These are phyloP conservation scores for Berkeleyomyces basicola DNA, from an alignment of 2,329 filamentous ascomycete species.

Conservation along the genomic window DNA sequence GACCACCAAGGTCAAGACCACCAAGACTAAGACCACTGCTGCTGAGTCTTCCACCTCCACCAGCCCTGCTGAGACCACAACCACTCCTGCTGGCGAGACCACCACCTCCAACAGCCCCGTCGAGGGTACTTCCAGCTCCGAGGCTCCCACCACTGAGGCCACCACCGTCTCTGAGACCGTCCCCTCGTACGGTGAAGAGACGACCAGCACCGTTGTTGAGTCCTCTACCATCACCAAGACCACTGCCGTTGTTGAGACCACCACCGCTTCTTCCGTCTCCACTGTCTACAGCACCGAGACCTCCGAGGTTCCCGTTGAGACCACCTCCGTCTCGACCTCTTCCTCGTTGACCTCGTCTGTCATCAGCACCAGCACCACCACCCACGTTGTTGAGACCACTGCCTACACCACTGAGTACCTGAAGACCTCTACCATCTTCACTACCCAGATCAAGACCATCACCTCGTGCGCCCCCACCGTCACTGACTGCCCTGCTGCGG, in stretches of 20 bases:
- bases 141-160: constrained; percentile 16
- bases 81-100: neutral
- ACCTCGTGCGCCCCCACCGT: constrained; percentile 31
- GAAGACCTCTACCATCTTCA: constrained; percentile 34
- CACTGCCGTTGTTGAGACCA: constrained; percentile 11
- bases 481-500: constrained; percentile 33
- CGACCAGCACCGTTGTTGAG: constrained; percentile 16
- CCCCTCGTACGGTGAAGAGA: neutral
- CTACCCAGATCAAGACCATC: constrained; percentile 32
- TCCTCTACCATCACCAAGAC: constrained; percentile 19
- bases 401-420: constrained; percentile 23
- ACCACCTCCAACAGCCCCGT: constrained; percentile 9
- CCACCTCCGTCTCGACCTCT: constrained; percentile 10
- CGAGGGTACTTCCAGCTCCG: constrained; percentile 13
- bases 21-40: neutral
- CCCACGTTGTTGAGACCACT: constrained; percentile 14
- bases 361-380: constrained; percentile 10
- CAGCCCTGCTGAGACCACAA: constrained; percentile 14
- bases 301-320: constrained; percentile 10
- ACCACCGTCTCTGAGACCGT: constrained; percentile 1
- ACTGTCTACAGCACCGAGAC: constrained; percentile 10
- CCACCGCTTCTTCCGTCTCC: constrained; percentile 6
- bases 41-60: constrained; percentile 14
- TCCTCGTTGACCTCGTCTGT: constrained; percentile 9
- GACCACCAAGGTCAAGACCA: constrained; percentile 12